Conservation (phyloP, 345 rosid species). For the Excoecaria agallocha region DNA sequence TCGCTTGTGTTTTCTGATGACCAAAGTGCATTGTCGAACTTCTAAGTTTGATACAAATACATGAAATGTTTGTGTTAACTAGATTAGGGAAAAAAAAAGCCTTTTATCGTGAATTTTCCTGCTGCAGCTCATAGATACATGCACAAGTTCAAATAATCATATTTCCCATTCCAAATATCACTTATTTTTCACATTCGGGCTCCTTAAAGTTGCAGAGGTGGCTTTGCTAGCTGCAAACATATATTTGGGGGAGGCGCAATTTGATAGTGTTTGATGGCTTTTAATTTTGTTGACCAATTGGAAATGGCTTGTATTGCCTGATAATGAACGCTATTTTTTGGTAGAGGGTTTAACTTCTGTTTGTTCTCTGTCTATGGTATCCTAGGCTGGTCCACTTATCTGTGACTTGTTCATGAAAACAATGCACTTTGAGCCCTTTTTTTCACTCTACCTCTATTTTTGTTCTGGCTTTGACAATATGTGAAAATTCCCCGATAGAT, state of each 20-base stretch:
- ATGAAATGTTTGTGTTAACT: background rate
- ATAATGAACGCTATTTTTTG: too few species aligned
- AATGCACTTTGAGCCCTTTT: too few species aligned
- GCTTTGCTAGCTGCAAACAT: background rate
- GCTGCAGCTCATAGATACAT: background rate
- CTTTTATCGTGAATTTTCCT: background rate
- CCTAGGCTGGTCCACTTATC: too few species aligned
- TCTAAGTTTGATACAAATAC: background rate
- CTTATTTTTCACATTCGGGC: background rate
- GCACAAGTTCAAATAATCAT: background rate
- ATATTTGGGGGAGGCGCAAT: background rate
- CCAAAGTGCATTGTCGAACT: constrained; percentile 11
- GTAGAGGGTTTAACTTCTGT: too few species aligned
- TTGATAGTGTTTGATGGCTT: too few species aligned
- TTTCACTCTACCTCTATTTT: too few species aligned
- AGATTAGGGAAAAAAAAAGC: background rate
- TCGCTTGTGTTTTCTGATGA: background rate
- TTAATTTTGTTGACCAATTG: too few species aligned
- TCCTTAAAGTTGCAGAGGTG: background rate
- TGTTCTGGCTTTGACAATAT: too few species aligned
- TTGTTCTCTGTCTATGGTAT: too few species aligned
- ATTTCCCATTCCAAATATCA: background rate
- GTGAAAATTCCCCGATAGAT: background rate
- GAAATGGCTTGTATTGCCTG: too few species aligned
- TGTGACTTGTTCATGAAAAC: too few species aligned